Base-by-base conservation (phyloP, 148 eudicot species). In the Chenopodium formosanum region DNA sequence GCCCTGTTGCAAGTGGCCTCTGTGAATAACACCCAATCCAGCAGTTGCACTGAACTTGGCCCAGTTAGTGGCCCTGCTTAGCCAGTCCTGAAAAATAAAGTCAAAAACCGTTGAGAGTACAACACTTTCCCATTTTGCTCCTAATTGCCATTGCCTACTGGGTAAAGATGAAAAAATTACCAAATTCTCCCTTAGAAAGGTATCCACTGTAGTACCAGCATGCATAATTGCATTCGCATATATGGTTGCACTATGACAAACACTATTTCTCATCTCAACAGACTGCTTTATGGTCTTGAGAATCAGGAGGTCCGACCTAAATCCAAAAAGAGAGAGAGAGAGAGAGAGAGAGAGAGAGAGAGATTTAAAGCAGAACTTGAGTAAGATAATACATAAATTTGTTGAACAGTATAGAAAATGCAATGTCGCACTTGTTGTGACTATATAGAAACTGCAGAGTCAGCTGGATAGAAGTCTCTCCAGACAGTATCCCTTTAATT, bases 21-120 rank as follows among this genome's bases (percentile, higher is more conserved):
- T 86, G 82, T 96, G 99, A 74, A 96, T 96, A 48, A 96, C 99
- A 66, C 99, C 99, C 77, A 96, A 83, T 79, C 99, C 99, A 22
- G 99, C 99, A 67, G 99, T 96, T 31, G 99, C 99, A 88, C 98
- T 94, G 86, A 96, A 96, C 79, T 96, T 96, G 47, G 99, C 99
- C 98, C 98, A 96, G 77, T 96, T 96, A 44, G 99, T 96, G 78
- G 99, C 99, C 78, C 98, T 88, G 86, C 99, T 96, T 70, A 96
- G 91, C 99, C 99, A 96, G 84, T 96, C 99, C 99, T 96, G 88
- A 73, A 11, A 80, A 79, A 76, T 6, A 46, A 85, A 53, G n/a
- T 23, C 53, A 76, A 81, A 2, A 69, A 65, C 19, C 40, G 31
- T 81, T 69, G 72, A 5, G 68, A 17, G 64, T 12, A 10, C 67